These are phyloP conservation scores for Chlamydomonas sp. DNA, from an alignment of 139 green algal genomes.

Conservation along the genomic window DNA sequence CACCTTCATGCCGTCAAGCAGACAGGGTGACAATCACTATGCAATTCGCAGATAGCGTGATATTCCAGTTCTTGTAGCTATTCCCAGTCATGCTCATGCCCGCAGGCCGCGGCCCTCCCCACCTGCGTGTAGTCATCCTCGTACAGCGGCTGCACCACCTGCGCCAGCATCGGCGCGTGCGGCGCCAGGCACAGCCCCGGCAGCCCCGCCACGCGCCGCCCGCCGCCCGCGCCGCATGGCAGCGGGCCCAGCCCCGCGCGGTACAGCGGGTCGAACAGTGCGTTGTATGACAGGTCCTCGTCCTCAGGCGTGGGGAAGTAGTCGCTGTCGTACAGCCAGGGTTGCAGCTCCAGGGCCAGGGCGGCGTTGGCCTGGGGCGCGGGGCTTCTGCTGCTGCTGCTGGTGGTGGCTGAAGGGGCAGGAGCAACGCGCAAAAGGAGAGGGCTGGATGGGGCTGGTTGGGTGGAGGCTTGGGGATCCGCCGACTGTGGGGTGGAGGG, in stretches of 20 bases:
- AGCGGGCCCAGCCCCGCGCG: not conserved
- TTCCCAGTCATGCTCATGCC: no score
- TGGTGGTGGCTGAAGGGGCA: no score
- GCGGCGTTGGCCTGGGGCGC: not conserved
- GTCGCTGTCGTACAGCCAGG: conserved; percentile 17
- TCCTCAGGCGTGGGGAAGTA: conserved; percentile 5
- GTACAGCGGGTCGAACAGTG: conserved; percentile 36
- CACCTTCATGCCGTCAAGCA: no score
- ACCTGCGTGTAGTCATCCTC: conserved; percentile 17
- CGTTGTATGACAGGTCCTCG: not conserved
- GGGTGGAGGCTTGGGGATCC: no score
- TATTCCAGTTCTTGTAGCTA: no score
- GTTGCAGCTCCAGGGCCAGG: not conserved
- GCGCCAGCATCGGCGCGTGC: conserved; percentile 15
- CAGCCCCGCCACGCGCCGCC: not conserved
- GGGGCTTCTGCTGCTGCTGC: not conserved
- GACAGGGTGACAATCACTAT: no score
- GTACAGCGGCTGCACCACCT: conserved; percentile 26
- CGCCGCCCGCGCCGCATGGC: not conserved
- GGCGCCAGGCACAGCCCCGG: conserved; percentile 26
- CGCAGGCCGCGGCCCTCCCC: no score
- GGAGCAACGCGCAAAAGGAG: no score
- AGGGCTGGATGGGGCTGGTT: no score
- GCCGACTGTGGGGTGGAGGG: no score
- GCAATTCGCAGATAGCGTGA: no score